Base-by-base conservation (phyloP, 768 basidiomycete genomes). In the Psilocybe subaeruginosa region DNA sequence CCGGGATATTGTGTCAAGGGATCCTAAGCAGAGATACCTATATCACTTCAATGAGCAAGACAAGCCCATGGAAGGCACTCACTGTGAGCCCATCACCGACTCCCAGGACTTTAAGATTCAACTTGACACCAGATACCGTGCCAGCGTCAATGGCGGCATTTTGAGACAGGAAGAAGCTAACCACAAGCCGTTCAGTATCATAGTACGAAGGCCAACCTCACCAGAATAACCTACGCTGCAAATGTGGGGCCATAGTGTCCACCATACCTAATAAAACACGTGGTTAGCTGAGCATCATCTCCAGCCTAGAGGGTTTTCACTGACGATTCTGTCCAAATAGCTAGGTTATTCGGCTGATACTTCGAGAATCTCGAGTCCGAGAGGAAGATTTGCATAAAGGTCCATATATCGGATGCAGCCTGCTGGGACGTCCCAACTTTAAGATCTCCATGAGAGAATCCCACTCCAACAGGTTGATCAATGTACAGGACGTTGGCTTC, bases 161-260 rank as follows among this genome's bases (percentile, higher is more conserved):
- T 70, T 88, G 86, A 4, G 79, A 66, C 4, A 88, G 75, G 78
- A 89, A 85, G 63, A 85, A 76, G 3, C 78, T 84, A 56, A 23
- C 16, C 49, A 29, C 23, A 37, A 55, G 29, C 17, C n/a, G 19
- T 39, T 58, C 19, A 19, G 16, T 52, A 37, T 7, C 3, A 7
- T 6, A 35, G 29, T 47, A 23, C 27, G 29, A 8, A 16, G 8
- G 14, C n/a, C 4, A 8, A n/a, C 7, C 45, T 3, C n/a, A 19
- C 14, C 27, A 54, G 27, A 19, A 4, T 1, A 1, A 9, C 77
- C 65, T 62, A 81, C 66, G 84, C 80, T 56, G 88, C 87, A 61
- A 90, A 90, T 37, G 81, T 79, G 0, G 89, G 89, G 1, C 85
- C 89, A 68, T 88, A 90, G 64, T 90, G 89, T 1, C 89, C 88